phyloP scores from a whole-genome alignment of 306 rosid species.

The Prunus campanulata region DNA sequence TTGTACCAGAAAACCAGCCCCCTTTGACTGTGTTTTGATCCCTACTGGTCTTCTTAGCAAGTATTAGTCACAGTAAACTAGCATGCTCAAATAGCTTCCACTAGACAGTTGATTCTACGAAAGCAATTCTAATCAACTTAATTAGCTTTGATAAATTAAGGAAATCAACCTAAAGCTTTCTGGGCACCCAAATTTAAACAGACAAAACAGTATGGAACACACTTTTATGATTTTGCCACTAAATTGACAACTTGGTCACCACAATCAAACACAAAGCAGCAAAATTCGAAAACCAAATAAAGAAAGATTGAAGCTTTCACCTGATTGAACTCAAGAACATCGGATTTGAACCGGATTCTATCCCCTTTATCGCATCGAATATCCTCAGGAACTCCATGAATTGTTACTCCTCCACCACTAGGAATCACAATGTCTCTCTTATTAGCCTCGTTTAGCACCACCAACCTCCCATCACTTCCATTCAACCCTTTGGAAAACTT shows the following conservation, averaged over 20 bases:
- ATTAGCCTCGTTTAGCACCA: conserved; percentile 61
- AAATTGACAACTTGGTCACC: neutral
- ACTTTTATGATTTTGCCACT: neutral
- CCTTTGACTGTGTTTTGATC: neutral
- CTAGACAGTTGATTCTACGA: neutral
- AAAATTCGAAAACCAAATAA: neutral
- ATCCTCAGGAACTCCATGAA: conserved; percentile 72
- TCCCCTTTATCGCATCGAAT: conserved; percentile 92
- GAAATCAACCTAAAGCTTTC: neutral
- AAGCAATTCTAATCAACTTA: neutral
- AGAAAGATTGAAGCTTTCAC: conserved; percentile 20
- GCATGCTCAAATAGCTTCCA: neutral
- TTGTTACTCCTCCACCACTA: conserved; percentile 47
- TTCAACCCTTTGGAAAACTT: conserved; percentile 67
- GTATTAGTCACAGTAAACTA: neutral
- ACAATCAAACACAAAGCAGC: neutral
- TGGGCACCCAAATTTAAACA: neutral
- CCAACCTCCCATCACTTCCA: conserved; percentile 49
- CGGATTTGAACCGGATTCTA: conserved; percentile 86
- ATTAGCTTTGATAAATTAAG: neutral
- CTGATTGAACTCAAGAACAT: conserved; percentile 88
- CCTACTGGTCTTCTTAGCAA: neutral
- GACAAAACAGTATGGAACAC: neutral
- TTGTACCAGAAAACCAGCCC: neutral
- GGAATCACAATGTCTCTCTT: conserved; percentile 79